Evolutionary conservation across 1,139 yeast species (phyloP), one percentile per base, ranked within the genome.

Genomic region (Sugiyamaella castrensis): DNA sequence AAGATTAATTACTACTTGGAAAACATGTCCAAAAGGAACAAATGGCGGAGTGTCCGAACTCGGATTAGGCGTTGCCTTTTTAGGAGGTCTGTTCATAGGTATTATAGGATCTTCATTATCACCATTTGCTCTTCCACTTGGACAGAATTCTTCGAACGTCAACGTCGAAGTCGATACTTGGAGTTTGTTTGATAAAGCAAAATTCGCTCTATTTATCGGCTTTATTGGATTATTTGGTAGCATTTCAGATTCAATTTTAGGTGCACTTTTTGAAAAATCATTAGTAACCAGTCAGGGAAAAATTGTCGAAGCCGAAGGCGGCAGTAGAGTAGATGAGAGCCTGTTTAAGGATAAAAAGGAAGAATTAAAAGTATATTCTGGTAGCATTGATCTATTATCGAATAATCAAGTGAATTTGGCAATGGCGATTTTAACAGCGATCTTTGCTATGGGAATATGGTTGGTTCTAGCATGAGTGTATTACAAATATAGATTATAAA

Each of bases 1-100:
- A 2, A 52, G 69, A 28, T 63, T 74, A 13, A 71, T 75, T 52
- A 74, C 77, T n/a, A 70, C 73, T 2, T 60, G 72, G 28, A 58
- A 63, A 30, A 63, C 64, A 4, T 75, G 76, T 39, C 79, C 80
- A 1, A 69, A 67, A 27, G 80, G 80, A 12, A 75, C 79, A 13
- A 76, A 75, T 55, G 80, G 80, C 8, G 80, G 77, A 10, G 69
- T 76, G 1, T 67, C 78, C 1, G 56, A 50, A 2, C 55, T 66
- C 7, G 80, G 79, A 0, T 52, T 75, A 15, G 40, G 60, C 1
- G 72, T 72, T 4, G 79, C 76, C 0, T 38, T 62, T 0, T 57
- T 57, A 8, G 80, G 78, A 0, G 71, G 77, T 1, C 57, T 64
- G 2, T 52, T 67, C 11, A 67, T 76, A 32, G 71, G 73, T 32